Evolutionary conservation across 192 early-diverging fungal species (phyloP).

Genomic region (Paraglomus occultum): DNA sequence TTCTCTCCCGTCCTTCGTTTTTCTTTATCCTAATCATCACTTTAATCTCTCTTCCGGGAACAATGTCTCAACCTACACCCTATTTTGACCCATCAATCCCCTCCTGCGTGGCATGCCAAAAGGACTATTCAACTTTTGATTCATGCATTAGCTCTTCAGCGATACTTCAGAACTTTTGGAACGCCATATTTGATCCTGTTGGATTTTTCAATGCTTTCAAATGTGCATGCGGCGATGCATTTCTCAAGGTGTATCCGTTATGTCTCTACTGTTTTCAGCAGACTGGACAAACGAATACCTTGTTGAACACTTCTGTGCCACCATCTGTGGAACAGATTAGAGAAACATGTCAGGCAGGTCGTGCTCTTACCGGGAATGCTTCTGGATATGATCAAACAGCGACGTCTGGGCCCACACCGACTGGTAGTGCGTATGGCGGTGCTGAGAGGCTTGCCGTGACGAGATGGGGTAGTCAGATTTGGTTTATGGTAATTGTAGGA

Average conservation of each 20-base stretch:
- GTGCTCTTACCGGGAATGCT: conserved; percentile 2
- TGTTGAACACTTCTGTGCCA: conserved; percentile 7
- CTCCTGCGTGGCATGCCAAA: conserved; percentile 10
- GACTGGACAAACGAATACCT: not conserved
- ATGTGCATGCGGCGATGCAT: conserved; percentile 10
- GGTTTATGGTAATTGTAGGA: too few species aligned
- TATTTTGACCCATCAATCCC: conserved; percentile 16
- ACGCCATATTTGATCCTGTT: not conserved
- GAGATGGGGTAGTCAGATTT: too few species aligned
- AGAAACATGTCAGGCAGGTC: not conserved
- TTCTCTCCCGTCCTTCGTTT: too few species aligned
- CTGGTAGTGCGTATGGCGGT: too few species aligned
- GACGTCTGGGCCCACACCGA: not conserved
- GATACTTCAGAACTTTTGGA: not conserved
- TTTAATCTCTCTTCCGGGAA: too few species aligned
- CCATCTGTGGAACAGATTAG: conserved; percentile 16
- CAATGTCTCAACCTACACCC: too few species aligned
- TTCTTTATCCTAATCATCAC: too few species aligned
- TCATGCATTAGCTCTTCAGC: not conserved
- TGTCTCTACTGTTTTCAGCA: conserved; percentile 15
- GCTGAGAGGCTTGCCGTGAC: too few species aligned
- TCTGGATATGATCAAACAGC: conserved; percentile 10
- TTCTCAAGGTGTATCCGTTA: conserved; percentile 2
- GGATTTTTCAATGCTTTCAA: not conserved
- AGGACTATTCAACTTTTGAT: conserved; percentile 12